Evolutionary conservation across 2,329 filamentous ascomycete species (phyloP), one percentile per base, ranked within the genome.

Genomic region (Penicillium italicum): DNA sequence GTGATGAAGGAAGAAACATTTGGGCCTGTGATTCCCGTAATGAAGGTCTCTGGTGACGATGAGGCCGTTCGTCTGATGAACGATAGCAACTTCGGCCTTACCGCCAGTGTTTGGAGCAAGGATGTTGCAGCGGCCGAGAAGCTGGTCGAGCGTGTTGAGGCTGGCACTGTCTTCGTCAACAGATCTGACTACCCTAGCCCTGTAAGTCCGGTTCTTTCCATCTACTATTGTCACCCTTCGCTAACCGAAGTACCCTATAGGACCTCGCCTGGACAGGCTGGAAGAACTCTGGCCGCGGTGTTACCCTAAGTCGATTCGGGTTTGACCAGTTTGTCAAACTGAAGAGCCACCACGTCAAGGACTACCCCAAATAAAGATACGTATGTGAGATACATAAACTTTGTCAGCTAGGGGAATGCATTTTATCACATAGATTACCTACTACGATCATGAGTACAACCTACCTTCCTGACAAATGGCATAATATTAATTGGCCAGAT

Each of bases 81-180:
- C 67, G 91, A 96, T 72, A 94, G 90, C 76, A 87, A 96, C 62
- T 96, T 96, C 70, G 93, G 93, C 5, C 80, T 97, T 59, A 97
- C 93, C 4, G 93, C 92, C n/a, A 96, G 91, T 68, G 91, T 97
- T 67, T 97, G 93, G 93, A 96, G 91, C 55, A 95, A 94, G 74
- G 91, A 97, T 69, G 84, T 86, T 2, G 80, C 78, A 43, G 86
- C 81, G 69, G 93, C 88, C 16, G 85, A 91, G 65, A 82, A 89
- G 70, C 80, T 97, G 50, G 85, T 88, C 37, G 87, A 94, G 53
- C 80, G 86, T 48, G 85, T 97, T 45, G 92, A 97, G 72, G 92
- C 93, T 43, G 93, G 93, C 40, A 97, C 93, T 1, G 92, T 97
- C 46, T 97, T 97, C 76, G 90, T 97, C 67, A 97, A 97, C 74